Base-by-base conservation (phyloP, 306 rosid species). In the Rosa persica region DNA sequence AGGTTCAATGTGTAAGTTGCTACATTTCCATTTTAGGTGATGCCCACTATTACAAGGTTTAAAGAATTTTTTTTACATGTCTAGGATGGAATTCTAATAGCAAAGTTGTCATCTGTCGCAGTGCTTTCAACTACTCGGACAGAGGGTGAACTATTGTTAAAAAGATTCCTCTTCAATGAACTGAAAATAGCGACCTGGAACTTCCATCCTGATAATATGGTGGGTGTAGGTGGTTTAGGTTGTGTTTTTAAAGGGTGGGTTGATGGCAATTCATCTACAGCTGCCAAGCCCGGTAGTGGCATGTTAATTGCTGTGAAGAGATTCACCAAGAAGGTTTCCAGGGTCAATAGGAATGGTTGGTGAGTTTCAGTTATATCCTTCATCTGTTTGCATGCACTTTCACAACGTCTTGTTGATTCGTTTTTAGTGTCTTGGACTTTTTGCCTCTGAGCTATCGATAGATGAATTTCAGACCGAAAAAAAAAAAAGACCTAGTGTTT, bases 261-360 rank as follows among this genome's bases (percentile, higher is more conserved):
- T 12, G 98, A 92, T 86, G 97, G 88, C 83, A 84, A 89, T 48
- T 51, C 92, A 39, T 88, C 89, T 4, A 77, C 82, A 46, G 92
- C 97, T 25, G 86, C 87, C 80, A 91, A 67, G 85, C 90, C 96
- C 6, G 93, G 98, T 46, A 89, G 85, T 17, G 96, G 98, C 69
- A 70, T 85, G 70, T 87, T 90, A 78, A 89, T 95, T 80, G 98
- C 98, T n/a, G 93, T 83, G 4, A 95, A 92, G 87, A 91, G 87
- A 97, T 89, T 72, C 89, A 92, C 83, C 96, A 89, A 85, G 97
- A 92, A 84, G 89, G 98, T 78, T 70, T 79, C 3, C 98, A 95
- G 81, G 95, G 98, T 75, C 96, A 91, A 88, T 86, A 84, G 83
- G 98, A 95, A 82, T 92, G 98, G 98, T 62, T 92, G 97, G 98